phyloP scores from a whole-genome alignment of 257 asterid species.

The Vinca minor region DNA sequence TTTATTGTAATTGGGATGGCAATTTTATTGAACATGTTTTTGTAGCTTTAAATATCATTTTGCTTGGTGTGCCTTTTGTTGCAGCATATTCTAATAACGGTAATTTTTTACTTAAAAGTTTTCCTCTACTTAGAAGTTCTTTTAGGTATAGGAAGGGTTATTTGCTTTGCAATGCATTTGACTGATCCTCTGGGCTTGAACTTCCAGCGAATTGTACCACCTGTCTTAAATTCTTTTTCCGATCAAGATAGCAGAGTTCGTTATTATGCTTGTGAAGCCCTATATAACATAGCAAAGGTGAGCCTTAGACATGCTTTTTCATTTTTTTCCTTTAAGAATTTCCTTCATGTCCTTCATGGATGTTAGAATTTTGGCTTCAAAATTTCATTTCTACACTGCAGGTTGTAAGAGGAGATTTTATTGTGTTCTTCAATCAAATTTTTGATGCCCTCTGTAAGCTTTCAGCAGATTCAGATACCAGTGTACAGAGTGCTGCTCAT shows the following conservation, averaged over 20 bases:
- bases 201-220: slow-evolving; percentile 90
- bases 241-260: slow-evolving; percentile 99
- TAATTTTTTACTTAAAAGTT: background rate
- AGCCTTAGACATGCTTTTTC: slow-evolving; percentile 6
- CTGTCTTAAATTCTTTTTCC: slow-evolving; percentile 78
- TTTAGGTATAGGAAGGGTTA: background rate
- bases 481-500: slow-evolving; percentile 99
- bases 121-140: background rate
- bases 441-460: slow-evolving; percentile 96
- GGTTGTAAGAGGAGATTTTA: slow-evolving; percentile 99
- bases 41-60: background rate
- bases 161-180: slow-evolving; percentile 20
- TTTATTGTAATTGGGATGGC: background rate
- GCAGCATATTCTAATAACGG: too few relatives aligned
- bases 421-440: slow-evolving; percentile 91
- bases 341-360: slow-evolving; percentile 13
- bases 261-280: slow-evolving; percentile 96
- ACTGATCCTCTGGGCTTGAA: slow-evolving; percentile 19
- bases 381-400: slow-evolving; percentile 32
- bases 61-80: background rate
- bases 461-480: slow-evolving; percentile 95
- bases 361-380: slow-evolving; percentile 24
- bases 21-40: background rate
- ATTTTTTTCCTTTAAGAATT: slow-evolving; percentile 1
- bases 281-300: slow-evolving; percentile 98